Percentiles rank a stretch among this genome's conserved stretches.
These are phyloP conservation scores for Penicillium sp. DNA, from an alignment of 2,329 filamentous ascomycete species.

Conservation along the genomic window DNA sequence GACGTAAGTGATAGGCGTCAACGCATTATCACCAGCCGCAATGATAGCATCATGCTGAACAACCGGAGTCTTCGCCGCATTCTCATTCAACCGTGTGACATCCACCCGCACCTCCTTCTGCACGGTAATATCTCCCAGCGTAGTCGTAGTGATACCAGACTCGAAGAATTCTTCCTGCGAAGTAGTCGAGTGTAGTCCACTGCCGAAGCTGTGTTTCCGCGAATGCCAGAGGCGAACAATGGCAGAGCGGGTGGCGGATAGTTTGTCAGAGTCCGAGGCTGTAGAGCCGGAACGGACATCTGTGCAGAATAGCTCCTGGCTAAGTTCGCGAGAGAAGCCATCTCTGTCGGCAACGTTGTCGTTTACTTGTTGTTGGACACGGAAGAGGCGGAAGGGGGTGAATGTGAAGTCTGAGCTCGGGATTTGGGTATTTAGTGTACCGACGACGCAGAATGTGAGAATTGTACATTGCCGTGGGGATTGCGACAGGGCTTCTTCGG, in stretches of 20 bases:
- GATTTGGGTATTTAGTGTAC: constrained; percentile 60
- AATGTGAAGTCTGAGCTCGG: constrained; percentile 57
- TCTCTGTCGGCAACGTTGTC: constrained; percentile 56
- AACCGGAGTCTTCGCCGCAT: constrained; percentile 14
- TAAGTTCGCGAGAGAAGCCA: constrained; percentile 60
- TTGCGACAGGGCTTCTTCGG: constrained; percentile 30
- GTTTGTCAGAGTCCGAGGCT: constrained; percentile 24
- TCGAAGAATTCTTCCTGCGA: constrained; percentile 27
- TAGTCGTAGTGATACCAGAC: constrained; percentile 3
- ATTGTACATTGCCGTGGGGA: constrained; percentile 37
- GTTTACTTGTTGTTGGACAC: constrained; percentile 64
- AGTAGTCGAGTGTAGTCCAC: neutral
- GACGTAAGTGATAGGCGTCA: constrained; percentile 43
- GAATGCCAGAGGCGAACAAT: constrained; percentile 24
- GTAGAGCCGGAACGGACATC: constrained; percentile 27
- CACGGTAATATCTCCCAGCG: constrained; percentile 61
- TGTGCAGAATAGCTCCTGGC: constrained; percentile 59
- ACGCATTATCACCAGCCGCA: constrained; percentile 24
- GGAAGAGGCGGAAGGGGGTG: constrained; percentile 65
- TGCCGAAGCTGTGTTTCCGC: constrained; percentile 4
- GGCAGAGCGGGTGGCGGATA: constrained; percentile 20
- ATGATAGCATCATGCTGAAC: constrained; percentile 26
- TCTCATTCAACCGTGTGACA: constrained; percentile 31
- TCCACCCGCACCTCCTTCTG: constrained; percentile 63
- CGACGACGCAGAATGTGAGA: constrained; percentile 61